Evolutionary conservation across 371 early-diverging fungal genomes (phyloP), one percentile per base, ranked within the genome.

Genomic region (Phascolomyces articulosus): DNA sequence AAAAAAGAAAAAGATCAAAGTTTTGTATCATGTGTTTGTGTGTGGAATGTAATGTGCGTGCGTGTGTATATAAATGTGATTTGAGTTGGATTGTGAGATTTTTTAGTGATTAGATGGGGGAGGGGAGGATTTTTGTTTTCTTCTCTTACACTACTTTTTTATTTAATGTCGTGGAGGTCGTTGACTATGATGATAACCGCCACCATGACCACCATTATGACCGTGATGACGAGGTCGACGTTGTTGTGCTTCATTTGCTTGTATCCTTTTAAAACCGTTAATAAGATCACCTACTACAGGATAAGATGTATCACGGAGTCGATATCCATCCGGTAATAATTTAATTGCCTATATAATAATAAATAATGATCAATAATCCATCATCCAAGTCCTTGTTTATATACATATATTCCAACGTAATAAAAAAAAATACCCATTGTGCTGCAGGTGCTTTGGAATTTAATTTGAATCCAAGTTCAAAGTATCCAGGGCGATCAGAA

Each of bases 201-300:
- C 34, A 34, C 34, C 34, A 34, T 34, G 34, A 34, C 6, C 34
- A 34, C 29, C 38, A 24, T 10, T 20, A 58, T 34, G 58, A 40
- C 24, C 20, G 15, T 58, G 58, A 58, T 59, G 60, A 15, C 47
- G 60, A 2, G 29, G 59, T 41, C 57, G 64, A 53, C 64, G 62
- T 54, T 65, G 58, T 23, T 63, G 63, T 16, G 69, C 67, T 26
- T 73, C 65, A 15, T 62, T 61, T 23, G 64, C 55, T 53, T 73
- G 73, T 26, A 73, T 40, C 40, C 73, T 71, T 51, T 91, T 91
- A 69, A 91, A 90, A 3, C 90, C 91, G 63, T 88, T 87, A 31
- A 90, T 88, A 53, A 91, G 67, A 24, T 79, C 85, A 40, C 67
- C 75, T 15, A 90, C 82, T 61, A 77, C 78, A 27, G 89, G 84